Evolutionary conservation across 1,139 yeast genomes (phyloP), one percentile per base, ranked within the genome.

Genomic region (Zygosaccharomyces sapae): DNA sequence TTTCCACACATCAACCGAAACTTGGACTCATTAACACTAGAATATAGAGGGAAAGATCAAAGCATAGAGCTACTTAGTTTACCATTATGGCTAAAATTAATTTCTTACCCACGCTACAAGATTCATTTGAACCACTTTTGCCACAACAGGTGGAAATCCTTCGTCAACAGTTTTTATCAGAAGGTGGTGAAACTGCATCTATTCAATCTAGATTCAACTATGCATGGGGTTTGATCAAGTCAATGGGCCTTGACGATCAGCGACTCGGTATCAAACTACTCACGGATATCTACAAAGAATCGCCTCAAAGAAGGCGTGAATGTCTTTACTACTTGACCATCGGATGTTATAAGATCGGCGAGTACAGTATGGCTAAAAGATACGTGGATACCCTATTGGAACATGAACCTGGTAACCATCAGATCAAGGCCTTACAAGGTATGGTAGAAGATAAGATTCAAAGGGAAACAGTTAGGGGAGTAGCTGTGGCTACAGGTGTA

Each of bases 171-270:
- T 87, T 88, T 40, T 79, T 81, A 31, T 73, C 84, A 1, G 98
- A 94, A 65, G 83, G 86, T 35, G 67, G 68, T 3, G 95, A 94
- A 7, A 72, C 77, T 43, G 90, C 88, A 0, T 75, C 89, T 0
- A 75, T 87, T 0, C 97, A 88, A 65, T 84, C 96, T 3, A 78
- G 81, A 50, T 94, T 94, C 74, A 94, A 92, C 67, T 87, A 86
- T 60, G 95, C 96, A 0, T 94, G 99, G 98, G 98, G 95, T 1
- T 72, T 92, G 46, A 79, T 94, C 53, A 89, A 89, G 63, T 81
- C 95, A 4, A 61, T 68, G 43, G 70, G 73, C 40, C 73, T 73
- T 20, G 74, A 73, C 43, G 83, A 86, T 51, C 95, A 86, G 61
- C 77, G 83, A 55, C 74, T 83, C 46, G 99, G 97, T 0, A 81